Conservation (phyloP, 768 basidiomycete genomes). For the Hygrophorus pudorinus region DNA sequence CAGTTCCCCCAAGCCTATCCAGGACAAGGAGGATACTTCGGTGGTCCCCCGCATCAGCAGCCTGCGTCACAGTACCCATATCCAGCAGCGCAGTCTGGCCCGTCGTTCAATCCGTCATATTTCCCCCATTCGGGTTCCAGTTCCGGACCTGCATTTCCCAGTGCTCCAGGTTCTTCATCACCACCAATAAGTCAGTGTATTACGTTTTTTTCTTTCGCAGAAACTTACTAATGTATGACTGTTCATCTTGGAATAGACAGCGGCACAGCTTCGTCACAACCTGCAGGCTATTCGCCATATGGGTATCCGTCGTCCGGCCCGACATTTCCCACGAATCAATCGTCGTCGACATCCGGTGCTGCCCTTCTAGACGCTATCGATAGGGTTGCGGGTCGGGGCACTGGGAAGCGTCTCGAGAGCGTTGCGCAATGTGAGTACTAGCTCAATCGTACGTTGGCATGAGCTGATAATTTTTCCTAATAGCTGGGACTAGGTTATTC, state of each 20-base stretch:
- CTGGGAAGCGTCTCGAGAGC: slow-evolving; percentile 38
- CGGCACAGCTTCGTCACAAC: not conserved
- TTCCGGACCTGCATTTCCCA: slow-evolving; percentile 13
- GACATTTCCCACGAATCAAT: slow-evolving; percentile 19
- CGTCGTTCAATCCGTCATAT: slow-evolving; percentile 5
- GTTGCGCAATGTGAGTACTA: slow-evolving; percentile 8
- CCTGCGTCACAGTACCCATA: not conserved
- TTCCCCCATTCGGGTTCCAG: slow-evolving; percentile 11
- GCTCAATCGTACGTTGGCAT: not conserved
- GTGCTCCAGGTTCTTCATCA: slow-evolving; percentile 21
- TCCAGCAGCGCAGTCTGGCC: not conserved
- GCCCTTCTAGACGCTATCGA: slow-evolving; percentile 40
- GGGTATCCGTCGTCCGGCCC: slow-evolving; percentile 15
- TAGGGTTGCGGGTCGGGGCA: slow-evolving; percentile 41
- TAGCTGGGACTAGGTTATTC: slow-evolving; percentile 28
- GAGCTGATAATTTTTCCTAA: not conserved
- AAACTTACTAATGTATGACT: not conserved
- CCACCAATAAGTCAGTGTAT: slow-evolving; percentile 25
- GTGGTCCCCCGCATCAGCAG: not conserved
- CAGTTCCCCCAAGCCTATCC: not conserved
- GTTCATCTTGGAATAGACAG: not conserved
- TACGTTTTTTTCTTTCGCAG: slow-evolving; percentile 2
- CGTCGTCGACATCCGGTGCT: slow-evolving; percentile 17
- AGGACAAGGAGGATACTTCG: not conserved
- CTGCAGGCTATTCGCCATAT: slow-evolving; percentile 16